Evolutionary conservation across 2,329 filamentous ascomycete genomes (phyloP).

Genomic region (Colletotrichum scovillei): DNA sequence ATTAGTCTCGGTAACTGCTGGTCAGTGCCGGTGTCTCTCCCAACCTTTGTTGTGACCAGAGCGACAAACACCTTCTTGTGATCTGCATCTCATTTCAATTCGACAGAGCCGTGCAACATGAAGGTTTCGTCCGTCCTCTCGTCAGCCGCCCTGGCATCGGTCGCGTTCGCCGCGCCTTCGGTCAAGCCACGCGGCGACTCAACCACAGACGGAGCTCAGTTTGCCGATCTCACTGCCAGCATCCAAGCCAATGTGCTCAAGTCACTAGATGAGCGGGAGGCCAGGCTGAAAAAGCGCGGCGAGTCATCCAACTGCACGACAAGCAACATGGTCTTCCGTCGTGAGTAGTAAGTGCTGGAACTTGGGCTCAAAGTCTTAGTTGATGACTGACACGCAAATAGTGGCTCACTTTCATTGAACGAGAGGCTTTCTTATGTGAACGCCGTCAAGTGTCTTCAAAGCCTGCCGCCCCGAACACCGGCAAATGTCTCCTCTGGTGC

Average conservation of each 20-base stretch:
- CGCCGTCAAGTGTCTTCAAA: slow-evolving; percentile 58
- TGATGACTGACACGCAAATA: slow-evolving; percentile 8
- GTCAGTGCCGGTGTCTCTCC: neutral
- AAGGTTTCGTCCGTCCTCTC: slow-evolving; percentile 33
- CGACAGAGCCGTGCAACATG: slow-evolving; percentile 2
- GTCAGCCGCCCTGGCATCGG: slow-evolving; percentile 32
- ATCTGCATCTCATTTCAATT: neutral
- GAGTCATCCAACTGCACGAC: slow-evolving; percentile 39
- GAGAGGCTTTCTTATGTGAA: slow-evolving; percentile 55
- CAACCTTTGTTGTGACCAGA: neutral
- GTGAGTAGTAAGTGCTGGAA: slow-evolving; percentile 43
- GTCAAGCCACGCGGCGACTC: slow-evolving; percentile 30
- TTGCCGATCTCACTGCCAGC: slow-evolving; percentile 36
- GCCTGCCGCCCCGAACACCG: slow-evolving; percentile 48
- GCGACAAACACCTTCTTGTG: neutral
- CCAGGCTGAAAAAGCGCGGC: slow-evolving; percentile 37
- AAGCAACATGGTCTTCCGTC: slow-evolving; percentile 41
- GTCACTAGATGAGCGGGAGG: slow-evolving; percentile 36
- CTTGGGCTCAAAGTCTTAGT: neutral
- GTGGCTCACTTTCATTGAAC: slow-evolving; percentile 43
- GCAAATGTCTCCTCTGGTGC: slow-evolving; percentile 52
- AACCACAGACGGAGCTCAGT: slow-evolving; percentile 25
- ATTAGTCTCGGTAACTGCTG: neutral
- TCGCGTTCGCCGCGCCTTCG: slow-evolving; percentile 28
- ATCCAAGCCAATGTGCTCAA: slow-evolving; percentile 37